Evolutionary conservation across 257 asterid genomes (phyloP), one percentile per base, ranked within the genome.

Genomic region (Euphrasia confusa): DNA sequence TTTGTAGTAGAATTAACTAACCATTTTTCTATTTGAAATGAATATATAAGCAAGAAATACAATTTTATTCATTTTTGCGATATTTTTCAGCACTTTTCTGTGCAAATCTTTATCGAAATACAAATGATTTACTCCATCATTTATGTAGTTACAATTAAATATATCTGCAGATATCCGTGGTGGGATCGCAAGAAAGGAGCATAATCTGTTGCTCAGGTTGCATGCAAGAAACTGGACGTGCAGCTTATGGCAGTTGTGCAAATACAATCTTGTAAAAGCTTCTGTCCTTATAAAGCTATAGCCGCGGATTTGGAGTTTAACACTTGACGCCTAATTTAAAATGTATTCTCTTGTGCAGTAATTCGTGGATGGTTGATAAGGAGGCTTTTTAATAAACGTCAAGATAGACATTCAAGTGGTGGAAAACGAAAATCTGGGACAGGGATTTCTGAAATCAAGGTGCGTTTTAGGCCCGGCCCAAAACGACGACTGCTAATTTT

Each of bases 321-420:
- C 64, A 45, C 35, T 55, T 26, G 48, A 45, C 44, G 55, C 54
- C 6, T 57, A 40, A 67, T 60, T 54, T 18, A 30, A 37, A 37
- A 32, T 39, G 26, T 75, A 40, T 57, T 63, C 12, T 39, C 48
- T 69, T 72, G 27, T 75, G 77, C 88, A 91, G 98, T 66, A 48
- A 71, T 88, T 65, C 97, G 98, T 61, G 96, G 95, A 27, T 84
- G 89, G 86, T 80, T 89, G 83, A 86, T 84, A 54, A 76, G 89
- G 65, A 84, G 76, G 71, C 79, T 72, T 56, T 67, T 65, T 58
- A 40, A 64, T 68, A 80, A 63, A 27, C 77, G 79, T 66, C 71
- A 15, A 74, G 67, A 64, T 68, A 75, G 68, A 60, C 71, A 39
- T 66, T 63, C 74, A 53, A 69, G 54, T 58, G 68, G 47, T 64